phyloP scores from a whole-genome alignment of 1,284 basidiomycete genomes.

The Austroboletus niveus region DNA sequence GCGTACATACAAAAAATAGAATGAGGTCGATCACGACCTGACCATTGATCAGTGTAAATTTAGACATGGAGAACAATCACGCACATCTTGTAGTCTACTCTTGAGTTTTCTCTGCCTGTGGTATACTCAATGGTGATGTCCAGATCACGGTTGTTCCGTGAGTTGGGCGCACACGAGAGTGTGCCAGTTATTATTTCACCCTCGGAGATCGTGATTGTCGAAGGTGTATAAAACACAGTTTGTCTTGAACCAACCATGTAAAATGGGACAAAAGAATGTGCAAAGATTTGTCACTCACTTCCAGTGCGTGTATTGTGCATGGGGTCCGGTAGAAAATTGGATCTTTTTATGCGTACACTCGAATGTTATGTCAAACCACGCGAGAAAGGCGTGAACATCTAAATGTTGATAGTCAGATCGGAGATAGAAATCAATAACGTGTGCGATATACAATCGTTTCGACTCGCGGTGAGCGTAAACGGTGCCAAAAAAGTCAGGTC shows the following conservation, averaged over 20 bases:
- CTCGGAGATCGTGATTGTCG: constrained; percentile 62
- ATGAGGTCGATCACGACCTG: constrained; percentile 58
- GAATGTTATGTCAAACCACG: constrained; percentile 99
- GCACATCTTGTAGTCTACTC: constrained; percentile 78
- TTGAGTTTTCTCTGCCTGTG: constrained; percentile 35
- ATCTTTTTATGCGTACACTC: constrained; percentile 96
- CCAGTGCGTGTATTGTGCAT: constrained; percentile 97
- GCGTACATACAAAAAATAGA: background rate
- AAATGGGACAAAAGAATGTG: background rate
- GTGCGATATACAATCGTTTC: constrained; percentile 82
- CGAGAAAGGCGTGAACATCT: constrained; percentile 99
- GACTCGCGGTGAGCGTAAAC: constrained; percentile 81
- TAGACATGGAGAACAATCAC: constrained; percentile 39
- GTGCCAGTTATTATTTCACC: constrained; percentile 73
- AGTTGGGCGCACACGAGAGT: constrained; percentile 82
- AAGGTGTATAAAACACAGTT: constrained; percentile 95
- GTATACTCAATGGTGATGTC: constrained; percentile 85
- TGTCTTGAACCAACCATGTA: constrained; percentile 49
- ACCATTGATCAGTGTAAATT: constrained; percentile 60
- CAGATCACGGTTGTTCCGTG: constrained; percentile 88
- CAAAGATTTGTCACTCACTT: constrained; percentile 58
- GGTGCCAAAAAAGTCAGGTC: constrained; percentile 85
- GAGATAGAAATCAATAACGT: background rate
- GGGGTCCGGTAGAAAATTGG: constrained; percentile 92
- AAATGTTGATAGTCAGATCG: constrained; percentile 5